Conservation (phyloP, 2,329 filamentous ascomycete genomes). For the Sarocladium brachiariae region DNA sequence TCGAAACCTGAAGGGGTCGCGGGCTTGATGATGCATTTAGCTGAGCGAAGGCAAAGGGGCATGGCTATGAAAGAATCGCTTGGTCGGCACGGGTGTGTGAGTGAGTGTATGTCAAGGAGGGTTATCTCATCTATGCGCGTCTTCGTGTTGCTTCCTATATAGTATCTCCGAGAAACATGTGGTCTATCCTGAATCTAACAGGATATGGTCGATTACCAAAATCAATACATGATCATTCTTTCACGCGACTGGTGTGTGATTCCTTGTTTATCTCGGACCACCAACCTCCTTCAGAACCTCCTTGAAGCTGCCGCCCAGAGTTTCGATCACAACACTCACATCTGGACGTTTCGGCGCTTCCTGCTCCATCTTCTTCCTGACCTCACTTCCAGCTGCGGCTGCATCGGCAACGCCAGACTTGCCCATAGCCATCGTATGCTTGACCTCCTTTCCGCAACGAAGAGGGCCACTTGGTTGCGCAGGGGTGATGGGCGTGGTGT, state of each 20-base stretch:
- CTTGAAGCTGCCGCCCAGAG: conserved; percentile 32
- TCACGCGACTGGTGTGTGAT: not conserved
- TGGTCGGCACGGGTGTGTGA: too few relatives aligned
- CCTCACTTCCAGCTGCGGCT: conserved; percentile 20
- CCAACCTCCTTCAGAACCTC: conserved; percentile 21
- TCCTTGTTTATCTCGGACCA: not conserved
- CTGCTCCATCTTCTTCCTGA: conserved; percentile 20
- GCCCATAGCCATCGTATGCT: conserved; percentile 32
- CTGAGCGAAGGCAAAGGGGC: too few relatives aligned
- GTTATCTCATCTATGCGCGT: too few relatives aligned
- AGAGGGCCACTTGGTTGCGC: conserved; percentile 42
- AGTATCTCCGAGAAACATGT: too few relatives aligned
- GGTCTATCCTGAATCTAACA: too few relatives aligned
- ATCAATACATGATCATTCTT: too few relatives aligned
- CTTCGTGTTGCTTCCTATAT: too few relatives aligned
- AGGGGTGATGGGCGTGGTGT: conserved; percentile 64
- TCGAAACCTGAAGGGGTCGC: too few relatives aligned
- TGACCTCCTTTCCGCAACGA: conserved; percentile 47
- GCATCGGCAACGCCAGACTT: conserved; percentile 32
- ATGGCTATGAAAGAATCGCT: too few relatives aligned
- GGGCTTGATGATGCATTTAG: too few relatives aligned
- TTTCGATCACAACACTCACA: conserved; percentile 33
- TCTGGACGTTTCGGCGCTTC: conserved; percentile 32
- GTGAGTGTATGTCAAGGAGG: too few relatives aligned
- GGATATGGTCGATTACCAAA: too few relatives aligned